Evolutionary conservation across 148 eudicot species (phyloP).

Genomic region (Silene latifolia): DNA sequence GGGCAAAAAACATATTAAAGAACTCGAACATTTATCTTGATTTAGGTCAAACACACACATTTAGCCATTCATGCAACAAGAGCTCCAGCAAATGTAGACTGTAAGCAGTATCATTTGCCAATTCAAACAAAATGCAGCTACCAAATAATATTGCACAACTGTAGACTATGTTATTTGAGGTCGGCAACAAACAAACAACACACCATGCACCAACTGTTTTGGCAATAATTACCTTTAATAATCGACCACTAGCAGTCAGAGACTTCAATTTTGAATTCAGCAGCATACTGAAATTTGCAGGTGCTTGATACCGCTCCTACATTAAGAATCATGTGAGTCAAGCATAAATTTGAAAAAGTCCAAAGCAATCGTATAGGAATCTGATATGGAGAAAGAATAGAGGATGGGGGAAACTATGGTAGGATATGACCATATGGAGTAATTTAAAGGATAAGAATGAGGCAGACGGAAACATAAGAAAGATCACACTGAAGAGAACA

Average conservation of each 20-base stretch:
- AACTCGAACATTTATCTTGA: not conserved
- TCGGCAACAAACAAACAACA: not conserved
- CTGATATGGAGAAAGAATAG: not conserved
- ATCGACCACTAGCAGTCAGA: slow-evolving; percentile 52
- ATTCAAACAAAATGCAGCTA: not conserved
- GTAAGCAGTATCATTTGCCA: slow-evolving; percentile 31
- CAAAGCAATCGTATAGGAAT: not conserved
- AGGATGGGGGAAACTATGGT: not conserved
- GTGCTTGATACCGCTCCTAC: slow-evolving; percentile 68
- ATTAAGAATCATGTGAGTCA: slow-evolving; percentile 19
- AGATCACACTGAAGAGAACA: not conserved
- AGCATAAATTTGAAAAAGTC: not conserved
- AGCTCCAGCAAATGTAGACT: slow-evolving; percentile 26
- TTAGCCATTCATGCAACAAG: not conserved
- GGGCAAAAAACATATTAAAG: not conserved
- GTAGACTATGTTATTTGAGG: not conserved
- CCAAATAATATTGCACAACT: not conserved
- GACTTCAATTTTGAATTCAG: slow-evolving; percentile 55
- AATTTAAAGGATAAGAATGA: not conserved
- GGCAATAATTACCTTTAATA: slow-evolving; percentile 54
- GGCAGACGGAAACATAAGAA: not conserved
- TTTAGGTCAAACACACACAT: not conserved
- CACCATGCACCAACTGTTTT: not conserved
- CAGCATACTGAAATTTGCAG: slow-evolving; percentile 57
- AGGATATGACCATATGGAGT: not conserved